These are phyloP conservation scores for Stachybotrys echinatus DNA, from an alignment of 2,329 filamentous ascomycete genomes.

Conservation along the genomic window DNA sequence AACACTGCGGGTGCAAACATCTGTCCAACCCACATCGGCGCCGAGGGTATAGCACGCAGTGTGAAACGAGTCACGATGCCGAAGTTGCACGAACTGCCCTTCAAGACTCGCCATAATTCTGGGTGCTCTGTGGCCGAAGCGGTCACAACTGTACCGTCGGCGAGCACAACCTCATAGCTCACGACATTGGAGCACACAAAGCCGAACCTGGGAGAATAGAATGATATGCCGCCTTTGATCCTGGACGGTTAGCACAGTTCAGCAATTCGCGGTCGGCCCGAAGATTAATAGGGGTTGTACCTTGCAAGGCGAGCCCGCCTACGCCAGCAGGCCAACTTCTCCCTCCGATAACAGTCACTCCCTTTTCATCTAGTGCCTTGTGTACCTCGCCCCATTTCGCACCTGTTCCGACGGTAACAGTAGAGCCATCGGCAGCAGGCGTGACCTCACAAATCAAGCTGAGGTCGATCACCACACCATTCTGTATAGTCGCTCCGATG, in stretches of 20 bases:
- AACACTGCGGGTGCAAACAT: not conserved
- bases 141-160: slow-evolving; percentile 30
- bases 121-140: slow-evolving; percentile 24
- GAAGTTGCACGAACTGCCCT: slow-evolving; percentile 51
- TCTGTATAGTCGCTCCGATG: not conserved
- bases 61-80: slow-evolving; percentile 47
- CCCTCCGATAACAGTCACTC: slow-evolving; percentile 26
- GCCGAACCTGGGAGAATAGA: not conserved
- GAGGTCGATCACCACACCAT: not conserved
- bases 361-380: slow-evolving; percentile 17
- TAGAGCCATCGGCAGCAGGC: not conserved
- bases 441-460: not conserved
- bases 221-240: not conserved
- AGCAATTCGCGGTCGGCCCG: not conserved
- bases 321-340: slow-evolving; percentile 28
- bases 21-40: not conserved
- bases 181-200: not conserved
- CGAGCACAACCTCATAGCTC: slow-evolving; percentile 9
- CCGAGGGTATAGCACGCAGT: not conserved
- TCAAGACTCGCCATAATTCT: slow-evolving; percentile 53
- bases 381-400: slow-evolving; percentile 30
- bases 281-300: not conserved
- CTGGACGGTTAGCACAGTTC: not conserved
- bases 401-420: slow-evolving; percentile 18
- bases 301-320: slow-evolving; percentile 19